Conservation (phyloP, 1,284 basidiomycete species). For the Heterobasidion annosum region DNA sequence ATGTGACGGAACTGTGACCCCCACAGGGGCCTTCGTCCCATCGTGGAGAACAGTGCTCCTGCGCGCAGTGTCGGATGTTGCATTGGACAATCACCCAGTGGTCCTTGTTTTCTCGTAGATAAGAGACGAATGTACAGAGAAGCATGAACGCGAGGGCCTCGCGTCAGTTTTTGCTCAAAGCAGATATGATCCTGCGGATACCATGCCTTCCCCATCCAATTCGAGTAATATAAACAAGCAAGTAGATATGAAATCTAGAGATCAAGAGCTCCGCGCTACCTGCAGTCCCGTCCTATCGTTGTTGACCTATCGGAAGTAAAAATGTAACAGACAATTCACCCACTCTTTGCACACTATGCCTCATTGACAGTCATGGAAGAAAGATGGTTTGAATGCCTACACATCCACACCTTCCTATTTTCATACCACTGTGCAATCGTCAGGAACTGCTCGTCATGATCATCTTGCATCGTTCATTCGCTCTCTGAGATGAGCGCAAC, state of each 20-base stretch:
- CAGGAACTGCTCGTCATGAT: neutral
- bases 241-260: constrained; percentile 10
- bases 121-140: too few species aligned
- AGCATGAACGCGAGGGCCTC: too few species aligned
- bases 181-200: too few species aligned
- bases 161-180: too few species aligned
- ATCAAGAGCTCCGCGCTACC: neutral
- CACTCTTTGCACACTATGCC: neutral
- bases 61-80: too few species aligned
- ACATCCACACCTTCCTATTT: neutral
- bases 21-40: too few species aligned
- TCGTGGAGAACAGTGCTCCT: too few species aligned
- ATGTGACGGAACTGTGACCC: too few species aligned
- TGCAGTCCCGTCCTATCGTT: neutral
- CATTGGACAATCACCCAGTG: too few species aligned
- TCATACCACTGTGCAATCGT: neutral
- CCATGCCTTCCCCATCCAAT: neutral
- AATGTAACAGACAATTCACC: neutral
- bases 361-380: constrained; percentile 2
- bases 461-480: constrained; percentile 29
- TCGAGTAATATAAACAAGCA: constrained; percentile 10
- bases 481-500: constrained; percentile 79
- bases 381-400: neutral
- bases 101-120: too few species aligned
- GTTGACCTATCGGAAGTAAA: neutral